These are phyloP conservation scores for Starmerella riodocensis DNA, from an alignment of 805 yeast species.

Conservation along the genomic window DNA sequence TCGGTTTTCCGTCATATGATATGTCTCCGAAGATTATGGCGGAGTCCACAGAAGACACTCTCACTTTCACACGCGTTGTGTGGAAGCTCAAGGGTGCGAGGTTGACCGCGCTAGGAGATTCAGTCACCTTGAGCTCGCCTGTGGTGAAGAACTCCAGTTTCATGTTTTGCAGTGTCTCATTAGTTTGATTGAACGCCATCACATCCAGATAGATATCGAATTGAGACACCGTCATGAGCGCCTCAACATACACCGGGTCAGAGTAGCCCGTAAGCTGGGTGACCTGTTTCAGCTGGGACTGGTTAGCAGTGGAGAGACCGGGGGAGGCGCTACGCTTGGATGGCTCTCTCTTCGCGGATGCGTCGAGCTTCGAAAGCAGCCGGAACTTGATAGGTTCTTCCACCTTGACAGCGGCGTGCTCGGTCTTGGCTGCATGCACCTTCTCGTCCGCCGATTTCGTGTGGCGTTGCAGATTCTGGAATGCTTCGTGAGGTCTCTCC, in stretches of 20 bases:
- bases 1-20: conserved; percentile 90
- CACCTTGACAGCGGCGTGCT: conserved; percentile 36
- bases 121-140: conserved; percentile 91
- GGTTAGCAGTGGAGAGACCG: conserved; percentile 17
- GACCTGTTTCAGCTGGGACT: conserved; percentile 75
- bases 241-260: conserved; percentile 97
- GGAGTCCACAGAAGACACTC: conserved; percentile 93
- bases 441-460: conserved; percentile 28
- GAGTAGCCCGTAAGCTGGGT: conserved; percentile 95
- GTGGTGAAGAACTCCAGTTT: conserved; percentile 91
- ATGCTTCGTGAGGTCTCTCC: conserved; percentile 79
- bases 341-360: neutral
- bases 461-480: conserved; percentile 50
- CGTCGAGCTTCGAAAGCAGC: conserved; percentile 14
- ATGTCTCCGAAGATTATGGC: conserved; percentile 97
- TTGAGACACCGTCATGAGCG: conserved; percentile 89
- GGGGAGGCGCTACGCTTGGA: conserved; percentile 1
- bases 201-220: conserved; percentile 92
- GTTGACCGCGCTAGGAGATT: conserved; percentile 76
- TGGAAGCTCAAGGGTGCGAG: conserved; percentile 97
- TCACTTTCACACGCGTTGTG: conserved; percentile 73
- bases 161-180: conserved; percentile 72
- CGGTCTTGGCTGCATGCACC: conserved; percentile 30
- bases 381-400: conserved; percentile 22
- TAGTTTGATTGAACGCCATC: conserved; percentile 85